These are phyloP conservation scores for Arachis stenosperma DNA, from an alignment of 306 rosid species.

Conservation along the genomic window DNA sequence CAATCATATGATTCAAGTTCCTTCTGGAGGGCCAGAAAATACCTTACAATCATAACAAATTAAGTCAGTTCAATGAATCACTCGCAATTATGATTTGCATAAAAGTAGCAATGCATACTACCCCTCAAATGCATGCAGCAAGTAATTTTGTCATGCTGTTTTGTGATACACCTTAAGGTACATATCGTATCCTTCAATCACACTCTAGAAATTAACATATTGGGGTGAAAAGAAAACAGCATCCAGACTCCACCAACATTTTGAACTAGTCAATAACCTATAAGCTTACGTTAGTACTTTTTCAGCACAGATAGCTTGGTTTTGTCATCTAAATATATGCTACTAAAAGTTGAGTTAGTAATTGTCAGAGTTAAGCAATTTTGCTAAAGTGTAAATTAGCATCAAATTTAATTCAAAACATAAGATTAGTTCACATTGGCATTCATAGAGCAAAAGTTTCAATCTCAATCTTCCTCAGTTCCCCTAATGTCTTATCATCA, in stretches of 20 bases:
- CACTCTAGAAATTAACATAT: not conserved
- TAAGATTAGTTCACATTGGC: not conserved
- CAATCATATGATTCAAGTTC: constrained; percentile 88
- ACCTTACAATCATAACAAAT: constrained; percentile 48
- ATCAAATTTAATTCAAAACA: not conserved
- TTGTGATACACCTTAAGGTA: not conserved
- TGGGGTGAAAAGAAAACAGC: not conserved
- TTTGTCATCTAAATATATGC: not conserved
- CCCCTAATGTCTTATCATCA: constrained; percentile 17
- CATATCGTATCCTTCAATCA: not conserved
- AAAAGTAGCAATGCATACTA: not conserved
- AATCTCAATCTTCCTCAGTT: constrained; percentile 9
- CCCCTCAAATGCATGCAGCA: not conserved
- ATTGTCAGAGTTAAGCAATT: not conserved
- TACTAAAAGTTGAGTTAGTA: not conserved
- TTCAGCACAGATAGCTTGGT: too few species aligned
- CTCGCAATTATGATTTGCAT: not conserved
- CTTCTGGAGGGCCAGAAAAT: constrained; percentile 81
- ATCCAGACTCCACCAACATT: not conserved
- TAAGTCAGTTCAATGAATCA: constrained; percentile 3
- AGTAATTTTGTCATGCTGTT: not conserved
- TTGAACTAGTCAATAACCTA: not conserved
- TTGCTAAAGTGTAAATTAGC: not conserved
- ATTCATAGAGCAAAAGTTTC: constrained; percentile 7
- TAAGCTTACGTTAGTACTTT: not conserved